Conservation (phyloP, 108 stramenopile species). For the Discostella pseudostelligera region DNA sequence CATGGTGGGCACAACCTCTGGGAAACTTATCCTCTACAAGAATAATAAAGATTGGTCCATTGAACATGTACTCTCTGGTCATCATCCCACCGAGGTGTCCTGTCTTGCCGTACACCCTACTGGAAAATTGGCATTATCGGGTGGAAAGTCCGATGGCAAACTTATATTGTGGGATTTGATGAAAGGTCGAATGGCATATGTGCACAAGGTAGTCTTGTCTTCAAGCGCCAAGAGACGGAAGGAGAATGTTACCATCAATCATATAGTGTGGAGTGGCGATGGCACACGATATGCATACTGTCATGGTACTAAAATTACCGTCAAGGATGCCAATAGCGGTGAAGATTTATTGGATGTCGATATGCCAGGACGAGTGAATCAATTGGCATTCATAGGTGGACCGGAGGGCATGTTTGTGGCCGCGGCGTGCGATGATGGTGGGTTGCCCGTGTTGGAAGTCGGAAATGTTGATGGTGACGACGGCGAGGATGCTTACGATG, state of each 20-base stretch:
- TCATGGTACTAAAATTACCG: constrained; percentile 72
- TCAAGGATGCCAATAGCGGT: constrained; percentile 76
- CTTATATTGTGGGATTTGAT: constrained; percentile 88
- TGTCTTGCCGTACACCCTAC: constrained; percentile 81
- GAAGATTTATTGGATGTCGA: constrained; percentile 78
- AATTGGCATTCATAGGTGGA: constrained; percentile 69
- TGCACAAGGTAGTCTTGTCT: constrained; percentile 58
- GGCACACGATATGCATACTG: constrained; percentile 73
- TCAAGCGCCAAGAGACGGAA: constrained; percentile 9
- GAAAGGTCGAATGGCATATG: constrained; percentile 79
- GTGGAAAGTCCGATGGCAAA: constrained; percentile 73
- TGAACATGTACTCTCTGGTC: constrained; percentile 81
- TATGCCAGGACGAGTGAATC: constrained; percentile 68
- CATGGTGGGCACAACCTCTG: constrained; percentile 69
- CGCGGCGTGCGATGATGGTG: constrained; percentile 91
- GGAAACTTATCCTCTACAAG: constrained; percentile 84
- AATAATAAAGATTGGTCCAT: constrained; percentile 76
- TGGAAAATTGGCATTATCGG: constrained; percentile 79
- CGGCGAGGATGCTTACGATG: constrained; percentile 48
- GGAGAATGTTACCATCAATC: constrained; percentile 32
- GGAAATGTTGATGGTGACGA: constrained; percentile 35
- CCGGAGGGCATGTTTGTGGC: constrained; percentile 73
- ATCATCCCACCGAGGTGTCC: constrained; percentile 67
- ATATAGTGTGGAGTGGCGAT: constrained; percentile 70
- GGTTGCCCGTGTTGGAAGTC: constrained; percentile 77